Evolutionary conservation across 176 grass and related monocot genomes (phyloP), one percentile per base, ranked within the genome.

Genomic region (Guadua angustifolia): DNA sequence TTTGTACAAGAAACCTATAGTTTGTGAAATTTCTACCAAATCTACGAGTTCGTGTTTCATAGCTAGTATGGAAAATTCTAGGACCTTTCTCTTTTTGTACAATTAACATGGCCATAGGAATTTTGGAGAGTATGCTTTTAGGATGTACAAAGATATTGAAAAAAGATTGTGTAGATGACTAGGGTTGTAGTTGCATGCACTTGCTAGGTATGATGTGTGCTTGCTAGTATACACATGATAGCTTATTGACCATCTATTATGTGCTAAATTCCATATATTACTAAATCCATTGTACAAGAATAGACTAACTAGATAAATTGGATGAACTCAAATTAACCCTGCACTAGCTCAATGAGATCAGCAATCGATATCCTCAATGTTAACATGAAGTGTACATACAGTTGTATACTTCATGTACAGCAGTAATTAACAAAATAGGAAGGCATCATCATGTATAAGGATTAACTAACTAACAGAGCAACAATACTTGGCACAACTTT

Each of bases 81-180:
- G 17, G 15, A 63, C 39, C 3, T 12, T 75, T 5, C 46, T 71
- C 11, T 36, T 70, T 70, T n/a, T 59, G 32, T 32, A 63, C 5
- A 69, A 49, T 35, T 77, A 42, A 36, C 29, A 69, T 32, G 53
- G 69, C 0, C 25, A 38, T 5, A 10, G 7, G 16, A 78, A 61
- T 61, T 18, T 6, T 6, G 17, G 46, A 29, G 21, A 50, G 7
- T 14, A 15, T 76, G 2, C n/a, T 77, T 87, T 60, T 18, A 50
- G n/a, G 10, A 83, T 83, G 42, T 52, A 70, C 8, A 75, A 46
- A 60, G 16, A 77, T 69, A 50, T 49, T 53, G 65, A 63, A 7
- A 63, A 7, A 65, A 76, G 16, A 77, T 8, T 26, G 40, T 55
- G 66, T 69, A 36, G 7, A 68, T 36, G 71, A 75, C 35, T 47